Conservation (phyloP, 2,329 filamentous ascomycete species). For the Blastomyces parvus region DNA sequence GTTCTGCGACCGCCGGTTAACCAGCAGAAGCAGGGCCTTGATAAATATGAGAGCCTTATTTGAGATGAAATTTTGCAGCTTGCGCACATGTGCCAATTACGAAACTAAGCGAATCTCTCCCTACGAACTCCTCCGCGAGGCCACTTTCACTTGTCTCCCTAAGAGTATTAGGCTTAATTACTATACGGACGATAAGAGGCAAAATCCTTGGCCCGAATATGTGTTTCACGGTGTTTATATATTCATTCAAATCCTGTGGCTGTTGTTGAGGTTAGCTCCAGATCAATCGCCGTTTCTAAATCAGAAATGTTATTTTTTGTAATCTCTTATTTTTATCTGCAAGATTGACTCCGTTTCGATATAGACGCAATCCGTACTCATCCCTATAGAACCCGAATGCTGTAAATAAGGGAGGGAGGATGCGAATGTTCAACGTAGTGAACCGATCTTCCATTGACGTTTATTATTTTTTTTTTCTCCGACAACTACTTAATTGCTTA, state of each 20-base stretch:
- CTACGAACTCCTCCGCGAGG: not conserved
- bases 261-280: not conserved
- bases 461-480: not conserved
- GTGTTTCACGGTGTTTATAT: not conserved
- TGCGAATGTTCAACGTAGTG: not conserved
- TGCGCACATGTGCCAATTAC: not conserved
- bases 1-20: not conserved
- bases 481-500: no score
- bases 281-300: not conserved
- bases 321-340: not conserved
- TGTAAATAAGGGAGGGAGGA: not conserved
- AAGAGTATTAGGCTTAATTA: not conserved
- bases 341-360: not conserved
- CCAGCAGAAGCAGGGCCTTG: constrained; percentile 37
- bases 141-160: not conserved
- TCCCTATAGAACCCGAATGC: not conserved
- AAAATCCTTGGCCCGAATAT: not conserved
- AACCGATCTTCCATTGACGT: not conserved
- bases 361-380: not conserved
- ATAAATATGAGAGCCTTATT: constrained; percentile 49
- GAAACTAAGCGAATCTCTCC: not conserved
- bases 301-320: not conserved
- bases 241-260: not conserved
- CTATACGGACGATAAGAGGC: not conserved
- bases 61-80: constrained; percentile 20